phyloP scores from a whole-genome alignment of 192 early-diverging fungal genomes.

The Coemansia sp. region DNA sequence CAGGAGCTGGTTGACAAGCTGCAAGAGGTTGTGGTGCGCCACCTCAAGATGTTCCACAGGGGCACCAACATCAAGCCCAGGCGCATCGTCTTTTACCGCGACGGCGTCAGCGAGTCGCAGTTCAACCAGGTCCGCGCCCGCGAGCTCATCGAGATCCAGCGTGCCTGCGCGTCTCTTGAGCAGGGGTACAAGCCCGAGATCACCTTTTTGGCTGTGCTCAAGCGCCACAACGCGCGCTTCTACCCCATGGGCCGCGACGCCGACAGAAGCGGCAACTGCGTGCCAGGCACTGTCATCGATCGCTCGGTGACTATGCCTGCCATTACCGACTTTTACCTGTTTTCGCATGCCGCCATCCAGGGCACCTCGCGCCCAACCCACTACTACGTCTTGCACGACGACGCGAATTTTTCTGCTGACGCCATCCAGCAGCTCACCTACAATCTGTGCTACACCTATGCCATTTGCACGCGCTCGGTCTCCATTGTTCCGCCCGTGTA shows the following conservation, averaged over 20 bases:
- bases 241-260: constrained; percentile 67
- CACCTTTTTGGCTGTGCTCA: constrained; percentile 69
- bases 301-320: constrained; percentile 69
- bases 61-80: constrained; percentile 62
- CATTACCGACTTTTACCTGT: constrained; percentile 85
- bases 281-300: constrained; percentile 83
- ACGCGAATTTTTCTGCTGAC: constrained; percentile 77
- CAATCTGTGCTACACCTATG: constrained; percentile 86
- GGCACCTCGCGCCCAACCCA: constrained; percentile 90
- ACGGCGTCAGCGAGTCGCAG: constrained; percentile 89
- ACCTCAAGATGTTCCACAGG: constrained; percentile 64
- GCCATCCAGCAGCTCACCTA: constrained; percentile 84
- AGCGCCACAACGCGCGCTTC: constrained; percentile 81
- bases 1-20: constrained; percentile 76
- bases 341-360: constrained; percentile 87
- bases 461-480: constrained; percentile 82
- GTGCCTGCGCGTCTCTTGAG: constrained; percentile 64
- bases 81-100: constrained; percentile 84
- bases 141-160: constrained; percentile 73
- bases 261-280: constrained; percentile 77
- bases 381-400: constrained; percentile 91
- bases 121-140: constrained; percentile 67
- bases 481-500: constrained; percentile 88
- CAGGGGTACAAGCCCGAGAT: constrained; percentile 70
- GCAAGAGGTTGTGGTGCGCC: constrained; percentile 58